These are phyloP conservation scores for Austroboletus novae-zelandiae DNA, from an alignment of 1,284 basidiomycete genomes.

Conservation along the genomic window DNA sequence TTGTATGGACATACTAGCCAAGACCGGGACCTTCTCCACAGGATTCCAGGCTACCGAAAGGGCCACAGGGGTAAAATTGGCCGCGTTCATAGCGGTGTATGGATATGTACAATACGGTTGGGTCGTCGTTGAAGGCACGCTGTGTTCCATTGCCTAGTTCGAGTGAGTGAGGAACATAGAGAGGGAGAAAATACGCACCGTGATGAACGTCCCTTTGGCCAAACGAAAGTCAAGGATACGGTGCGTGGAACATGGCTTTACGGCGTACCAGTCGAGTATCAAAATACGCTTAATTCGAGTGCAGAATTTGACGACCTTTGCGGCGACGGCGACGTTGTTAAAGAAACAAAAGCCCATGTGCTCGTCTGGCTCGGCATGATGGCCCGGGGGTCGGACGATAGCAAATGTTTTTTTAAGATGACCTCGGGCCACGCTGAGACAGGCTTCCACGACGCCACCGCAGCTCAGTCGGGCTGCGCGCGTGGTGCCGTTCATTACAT, in stretches of 20 bases:
- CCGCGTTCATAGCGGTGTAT: constrained; percentile 93
- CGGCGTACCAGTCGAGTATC: constrained; percentile 90
- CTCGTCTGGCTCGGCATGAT: constrained; percentile 97
- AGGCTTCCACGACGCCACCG: constrained; percentile 92
- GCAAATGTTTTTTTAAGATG: constrained; percentile 89
- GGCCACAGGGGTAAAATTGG: constrained; percentile 88
- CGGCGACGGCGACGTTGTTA: constrained; percentile 96
- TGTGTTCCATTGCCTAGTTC: constrained; percentile 91
- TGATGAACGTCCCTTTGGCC: constrained; percentile 91
- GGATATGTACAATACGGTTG: constrained; percentile 92
- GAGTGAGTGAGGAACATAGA: constrained; percentile 11
- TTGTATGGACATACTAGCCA: constrained; percentile 67
- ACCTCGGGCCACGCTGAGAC: constrained; percentile 81
- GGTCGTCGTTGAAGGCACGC: constrained; percentile 90
- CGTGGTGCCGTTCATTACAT: constrained; percentile 86
- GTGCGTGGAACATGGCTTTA: constrained; percentile 4
- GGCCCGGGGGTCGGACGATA: constrained; percentile 95
- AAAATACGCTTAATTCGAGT: constrained; percentile 77
- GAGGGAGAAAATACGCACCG: constrained; percentile 45
- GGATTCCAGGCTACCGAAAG: constrained; percentile 83
- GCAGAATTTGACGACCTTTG: constrained; percentile 71
- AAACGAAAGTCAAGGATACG: constrained; percentile 9
- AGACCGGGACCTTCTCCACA: constrained; percentile 82
- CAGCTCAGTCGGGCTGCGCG: constrained; percentile 85
- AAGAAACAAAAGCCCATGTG: constrained; percentile 99